These are phyloP conservation scores for Aureobasidium sp. DNA, from an alignment of 2,329 filamentous ascomycete genomes.

Conservation along the genomic window DNA sequence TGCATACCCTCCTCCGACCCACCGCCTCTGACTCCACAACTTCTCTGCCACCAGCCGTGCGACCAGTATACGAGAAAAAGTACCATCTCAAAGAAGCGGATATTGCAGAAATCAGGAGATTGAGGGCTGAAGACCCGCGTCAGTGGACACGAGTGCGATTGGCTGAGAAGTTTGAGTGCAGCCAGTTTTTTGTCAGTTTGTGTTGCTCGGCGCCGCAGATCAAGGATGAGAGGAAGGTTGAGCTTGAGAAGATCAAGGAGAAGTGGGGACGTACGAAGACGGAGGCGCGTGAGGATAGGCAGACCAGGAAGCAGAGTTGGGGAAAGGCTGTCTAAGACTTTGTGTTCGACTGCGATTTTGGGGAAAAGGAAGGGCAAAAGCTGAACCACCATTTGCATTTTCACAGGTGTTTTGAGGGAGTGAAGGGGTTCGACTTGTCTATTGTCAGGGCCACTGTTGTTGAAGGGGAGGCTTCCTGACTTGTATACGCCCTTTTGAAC, in stretches of 20 bases:
- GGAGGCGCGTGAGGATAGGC: conserved; percentile 53
- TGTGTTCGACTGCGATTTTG: background rate
- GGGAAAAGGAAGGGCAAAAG: background rate
- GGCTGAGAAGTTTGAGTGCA: conserved; percentile 56
- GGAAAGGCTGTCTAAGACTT: conserved; percentile 22
- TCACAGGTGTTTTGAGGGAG: conserved; percentile 5
- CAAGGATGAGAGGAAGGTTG: conserved; percentile 33
- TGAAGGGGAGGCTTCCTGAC: background rate
- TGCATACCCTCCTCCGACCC: conserved; percentile 28
- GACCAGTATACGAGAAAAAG: conserved; percentile 45
- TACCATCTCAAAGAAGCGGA: conserved; percentile 52
- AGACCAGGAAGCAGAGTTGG: conserved; percentile 53
- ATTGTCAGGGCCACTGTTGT: too few species aligned
- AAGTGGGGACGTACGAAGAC: conserved; percentile 53
- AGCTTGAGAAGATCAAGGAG: conserved; percentile 46
- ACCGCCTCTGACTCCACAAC: conserved; percentile 19
- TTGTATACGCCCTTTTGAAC: conserved; percentile 5
- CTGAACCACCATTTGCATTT: conserved; percentile 6
- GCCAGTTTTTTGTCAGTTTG: conserved; percentile 53
- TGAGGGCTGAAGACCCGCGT: conserved; percentile 47
- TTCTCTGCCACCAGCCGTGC: conserved; percentile 37
- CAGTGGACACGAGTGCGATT: conserved; percentile 52
- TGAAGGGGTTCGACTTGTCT: background rate
- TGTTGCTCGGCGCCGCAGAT: conserved; percentile 44
- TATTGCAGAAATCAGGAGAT: conserved; percentile 49